Conservation (phyloP, 106 monocot species). For the Allium fistulosum region DNA sequence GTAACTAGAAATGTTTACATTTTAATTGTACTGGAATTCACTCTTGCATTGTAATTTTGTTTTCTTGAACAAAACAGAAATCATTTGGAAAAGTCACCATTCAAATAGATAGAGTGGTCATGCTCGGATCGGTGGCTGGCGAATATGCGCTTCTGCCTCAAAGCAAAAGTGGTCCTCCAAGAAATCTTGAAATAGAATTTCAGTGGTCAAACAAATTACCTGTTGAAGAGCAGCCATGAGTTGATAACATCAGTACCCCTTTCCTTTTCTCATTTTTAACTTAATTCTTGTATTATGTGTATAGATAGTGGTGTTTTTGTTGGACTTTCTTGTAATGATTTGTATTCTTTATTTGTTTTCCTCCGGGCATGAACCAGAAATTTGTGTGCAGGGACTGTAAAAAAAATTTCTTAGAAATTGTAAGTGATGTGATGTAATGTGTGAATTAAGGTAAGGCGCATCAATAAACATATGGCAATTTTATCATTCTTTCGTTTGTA, state of each 20-base stretch:
- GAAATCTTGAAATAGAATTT: conserved; percentile 94
- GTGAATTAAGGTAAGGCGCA: too few species aligned
- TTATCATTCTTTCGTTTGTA: too few species aligned
- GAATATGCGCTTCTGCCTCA: conserved; percentile 90
- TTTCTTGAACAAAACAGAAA: conserved; percentile 33
- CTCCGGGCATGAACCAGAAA: neutral
- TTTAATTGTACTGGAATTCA: too few species aligned
- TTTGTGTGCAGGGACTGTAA: neutral
- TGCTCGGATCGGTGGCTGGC: conserved; percentile 90
- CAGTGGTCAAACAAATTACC: conserved; percentile 95
- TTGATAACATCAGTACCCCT: too few species aligned
- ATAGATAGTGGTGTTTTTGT: conserved; percentile 28
- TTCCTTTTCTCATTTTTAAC: neutral
- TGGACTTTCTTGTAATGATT: conserved; percentile 17
- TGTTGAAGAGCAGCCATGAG: neutral
- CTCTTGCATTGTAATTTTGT: too few species aligned
- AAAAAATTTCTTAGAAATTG: neutral
- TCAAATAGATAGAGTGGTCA: conserved; percentile 95
- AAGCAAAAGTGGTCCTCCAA: conserved; percentile 79
- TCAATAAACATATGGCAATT: too few species aligned
- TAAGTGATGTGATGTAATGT: conserved; percentile 6
- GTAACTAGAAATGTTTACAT: too few species aligned
- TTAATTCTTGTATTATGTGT: conserved; percentile 20
- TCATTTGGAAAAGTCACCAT: conserved; percentile 97
- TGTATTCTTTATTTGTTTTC: conserved; percentile 23